Evolutionary conservation across 2,329 filamentous ascomycete species (phyloP), one percentile per base, ranked within the genome.

Genomic region (Monilinia fructicola): DNA sequence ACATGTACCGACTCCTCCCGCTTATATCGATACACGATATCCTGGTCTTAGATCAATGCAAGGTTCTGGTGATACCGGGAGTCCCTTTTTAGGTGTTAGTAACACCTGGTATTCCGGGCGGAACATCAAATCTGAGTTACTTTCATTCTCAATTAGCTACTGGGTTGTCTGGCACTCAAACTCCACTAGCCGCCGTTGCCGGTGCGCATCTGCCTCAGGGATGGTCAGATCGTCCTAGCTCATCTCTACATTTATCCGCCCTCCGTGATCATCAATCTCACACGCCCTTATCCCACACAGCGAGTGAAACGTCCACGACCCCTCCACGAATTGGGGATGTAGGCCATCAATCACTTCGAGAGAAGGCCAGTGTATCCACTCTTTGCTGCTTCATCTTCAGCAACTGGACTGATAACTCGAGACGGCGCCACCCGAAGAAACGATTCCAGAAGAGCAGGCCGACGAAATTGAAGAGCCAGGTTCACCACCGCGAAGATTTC

Each of bases 161-260:
- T 35, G 88, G 87, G 4, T 83, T 90, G 70, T 91, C 90, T 58
- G 91, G 91, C 35, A 87, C 90, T 16, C 89, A 91, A 69, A 94
- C 91, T 35, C 91, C 91, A 54, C 82, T 94, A 40, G 91, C 91
- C 9, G 90, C 91, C 60, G 89, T 93, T 59, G 90, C 90, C 26
- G 90, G 90, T 52, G 90, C 89, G 35, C 86, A 88, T 69, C 81
- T 86, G 67, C 81, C 84, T 64, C 79, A 79, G 68, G 81, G 81
- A 66, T 85, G 83, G 82, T 78, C 73, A 28, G 74, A 77, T 61
- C 73, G 74, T 53, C 69, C 71, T 11, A 71, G 68, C 48, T 52
- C 74, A 23, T 61, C 70, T 38, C 69, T 71, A 48, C 46, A 68
- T 10, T 68, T 71, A 50, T 54, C 69, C 5, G 69, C 61, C 28